Evolutionary conservation across 2,329 filamentous ascomycete species (phyloP), one percentile per base, ranked within the genome.

Genomic region (Monosporascus ibericus): DNA sequence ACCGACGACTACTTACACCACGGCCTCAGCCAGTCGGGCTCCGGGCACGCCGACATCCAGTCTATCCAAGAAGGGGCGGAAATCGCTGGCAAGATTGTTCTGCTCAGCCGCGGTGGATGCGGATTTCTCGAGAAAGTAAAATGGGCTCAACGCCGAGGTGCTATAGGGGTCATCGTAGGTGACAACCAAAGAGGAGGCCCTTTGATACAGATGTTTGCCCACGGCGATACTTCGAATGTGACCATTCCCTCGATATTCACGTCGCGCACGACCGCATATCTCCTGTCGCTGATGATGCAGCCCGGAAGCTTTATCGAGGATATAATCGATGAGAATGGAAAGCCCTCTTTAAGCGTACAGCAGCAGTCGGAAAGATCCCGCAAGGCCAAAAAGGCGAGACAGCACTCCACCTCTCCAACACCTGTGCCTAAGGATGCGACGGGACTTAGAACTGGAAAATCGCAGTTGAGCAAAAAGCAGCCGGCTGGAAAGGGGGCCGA

Each of bases 121-220:
- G 94, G 94, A 5, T 99, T 99, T 68, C 72, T 96, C 55, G 92
- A 97, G 67, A 99, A 99, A 71, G 90, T 94, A 58, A 92, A 95
- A 74, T 99, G 94, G 94, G 90, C 88, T 14, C 94, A 99, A 69
- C 82, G 91, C 55, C 83, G 94, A 64, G 94, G 94, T 24, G 94
- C 88, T 20, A 80, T 91, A 54, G 94, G 90, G 37, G 76, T 99
- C 55, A 95, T 99, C 58, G 92, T 99, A 3, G 94, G 94, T 25
- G 94, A 99, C 68, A 88, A 96, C 68, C 87, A 89, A 53, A 88
- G 89, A 55, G 92, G 92, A 44, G 92, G 91, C 4, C 88, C 88
- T 37, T 74, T 99, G 55, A 89, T 97, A 48, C 94, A 95, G 62
- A 99, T 99, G 94, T 97, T 96, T 69, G 94, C 94, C n/a, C 85